phyloP scores from a whole-genome alignment of 2,329 filamentous ascomycete genomes.

The Sclerotinia trifoliorum region DNA sequence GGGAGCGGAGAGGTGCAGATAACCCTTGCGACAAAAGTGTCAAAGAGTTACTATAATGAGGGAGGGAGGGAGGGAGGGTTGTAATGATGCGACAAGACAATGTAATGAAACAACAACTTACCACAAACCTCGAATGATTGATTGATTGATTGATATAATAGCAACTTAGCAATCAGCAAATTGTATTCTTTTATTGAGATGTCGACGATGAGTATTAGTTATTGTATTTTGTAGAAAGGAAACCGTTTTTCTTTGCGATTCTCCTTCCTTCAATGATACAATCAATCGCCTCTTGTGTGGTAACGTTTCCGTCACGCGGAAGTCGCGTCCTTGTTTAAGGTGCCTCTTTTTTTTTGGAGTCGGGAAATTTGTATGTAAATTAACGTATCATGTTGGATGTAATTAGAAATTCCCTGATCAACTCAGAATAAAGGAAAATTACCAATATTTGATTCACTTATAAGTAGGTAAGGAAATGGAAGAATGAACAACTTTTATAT shows the following conservation, averaged over 20 bases:
- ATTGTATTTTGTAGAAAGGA: not conserved
- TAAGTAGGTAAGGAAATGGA: not conserved
- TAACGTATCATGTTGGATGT: not conserved
- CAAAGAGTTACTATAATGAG: conserved; percentile 23
- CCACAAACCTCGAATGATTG: conserved; percentile 6
- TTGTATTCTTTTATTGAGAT: not conserved
- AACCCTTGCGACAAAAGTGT: conserved; percentile 30
- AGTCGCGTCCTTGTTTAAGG: conserved; percentile 21
- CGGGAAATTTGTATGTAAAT: not conserved
- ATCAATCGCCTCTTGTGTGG: not conserved
- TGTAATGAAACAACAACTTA: conserved; percentile 11
- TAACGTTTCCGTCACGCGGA: conserved; percentile 18
- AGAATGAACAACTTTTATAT: not conserved
- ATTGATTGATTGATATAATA: conserved; percentile 8
- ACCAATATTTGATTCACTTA: not conserved
- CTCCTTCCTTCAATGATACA: conserved; percentile 9
- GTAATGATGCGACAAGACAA: conserved; percentile 6
- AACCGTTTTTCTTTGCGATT: conserved; percentile 7
- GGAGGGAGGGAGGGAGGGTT: conserved; percentile 6
- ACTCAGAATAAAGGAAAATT: not conserved
- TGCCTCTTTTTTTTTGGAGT: not conserved
- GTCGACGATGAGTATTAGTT: not conserved
- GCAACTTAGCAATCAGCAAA: conserved; percentile 12
- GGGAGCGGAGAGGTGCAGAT: conserved; percentile 23
- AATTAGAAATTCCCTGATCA: not conserved